Conservation (phyloP, 768 basidiomycete genomes). For the Suillus placidus region DNA sequence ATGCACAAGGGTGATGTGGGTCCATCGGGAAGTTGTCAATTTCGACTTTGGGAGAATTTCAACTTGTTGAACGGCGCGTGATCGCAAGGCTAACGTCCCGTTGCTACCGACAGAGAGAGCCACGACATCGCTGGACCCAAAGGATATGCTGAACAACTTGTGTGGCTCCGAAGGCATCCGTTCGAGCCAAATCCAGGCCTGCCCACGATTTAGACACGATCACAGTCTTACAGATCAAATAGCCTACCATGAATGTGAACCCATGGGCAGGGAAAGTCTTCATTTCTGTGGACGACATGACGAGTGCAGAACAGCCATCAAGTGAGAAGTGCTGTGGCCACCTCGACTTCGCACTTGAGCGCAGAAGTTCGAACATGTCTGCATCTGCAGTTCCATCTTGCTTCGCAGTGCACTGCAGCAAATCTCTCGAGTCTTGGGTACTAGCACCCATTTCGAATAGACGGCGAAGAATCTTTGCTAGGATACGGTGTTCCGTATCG, state of each 20-base stretch:
- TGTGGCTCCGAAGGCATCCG: constrained; percentile 39
- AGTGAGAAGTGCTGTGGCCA: constrained; percentile 83
- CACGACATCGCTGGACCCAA: constrained; percentile 38
- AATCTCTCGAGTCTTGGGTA: constrained; percentile 59
- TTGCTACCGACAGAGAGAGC: constrained; percentile 53
- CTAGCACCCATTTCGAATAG: constrained; percentile 76
- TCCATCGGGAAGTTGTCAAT: constrained; percentile 65
- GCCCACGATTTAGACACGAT: not conserved
- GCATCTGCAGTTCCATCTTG: constrained; percentile 54
- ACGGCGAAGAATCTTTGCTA: constrained; percentile 66
- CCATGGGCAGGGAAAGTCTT: constrained; percentile 62
- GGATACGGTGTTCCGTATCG: constrained; percentile 51
- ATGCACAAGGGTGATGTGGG: constrained; percentile 69
- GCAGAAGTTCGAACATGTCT: constrained; percentile 71
- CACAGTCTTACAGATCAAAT: not conserved
- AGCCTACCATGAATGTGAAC: constrained; percentile 70
- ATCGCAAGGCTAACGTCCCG: constrained; percentile 57
- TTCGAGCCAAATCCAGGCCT: constrained; percentile 57
- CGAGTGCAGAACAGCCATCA: constrained; percentile 55
- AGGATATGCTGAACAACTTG: constrained; percentile 40
- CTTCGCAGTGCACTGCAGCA: constrained; percentile 61
- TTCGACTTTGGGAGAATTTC: constrained; percentile 47
- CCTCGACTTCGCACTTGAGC: constrained; percentile 68
- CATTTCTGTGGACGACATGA: constrained; percentile 47
- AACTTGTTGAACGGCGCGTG: constrained; percentile 41